Evolutionary conservation across 1,139 yeast genomes (phyloP), one percentile per base, ranked within the genome.

Genomic region (Blastobotrys petasosporus): DNA sequence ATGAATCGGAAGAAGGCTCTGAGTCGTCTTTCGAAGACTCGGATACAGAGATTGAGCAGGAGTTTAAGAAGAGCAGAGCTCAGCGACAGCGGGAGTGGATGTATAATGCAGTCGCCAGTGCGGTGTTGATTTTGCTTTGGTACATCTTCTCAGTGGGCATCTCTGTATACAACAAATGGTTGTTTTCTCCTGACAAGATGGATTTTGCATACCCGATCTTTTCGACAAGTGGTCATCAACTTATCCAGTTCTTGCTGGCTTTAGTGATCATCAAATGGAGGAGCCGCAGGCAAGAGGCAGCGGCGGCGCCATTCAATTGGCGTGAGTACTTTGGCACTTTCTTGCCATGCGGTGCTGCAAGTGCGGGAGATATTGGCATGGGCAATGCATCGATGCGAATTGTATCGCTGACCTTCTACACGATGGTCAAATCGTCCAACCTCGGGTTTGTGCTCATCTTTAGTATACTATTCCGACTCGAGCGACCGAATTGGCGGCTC

Each of bases 141-240:
- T 74, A 57, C 69, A 71, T 54, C 6, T 65, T 65, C 48, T 83
- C 94, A 11, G 73, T 87, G 50, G 67, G 86, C 11, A 77, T 90
- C 29, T 84, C 95, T n/a, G 72, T 90, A 32, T 92, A 92, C 69
- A 92, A 92, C 70, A 92, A 90, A 66, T 90, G 97, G 97, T 90
- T 92, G 96, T 92, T 90, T 68, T 90, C 94, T 37, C 62, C 64
- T 41, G 74, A 65, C 62, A 86, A 77, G 12, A 70, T 90, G 50
- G 77, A 85, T 58, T 83, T 92, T 61, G 76, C 79, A 41, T 92
- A 79, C 62, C 98, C 98, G 1, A 76, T 92, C 13, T 66, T 90
- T 25, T 78, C 90, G 42, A 92, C 98, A 0, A 72, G 90, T 4
- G 74, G 84, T 54, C 98, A 92, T 65, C 97, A 92, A 68, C 62